phyloP scores from a whole-genome alignment of 352 stramenopile species.

The Globisporangium nodosum region DNA sequence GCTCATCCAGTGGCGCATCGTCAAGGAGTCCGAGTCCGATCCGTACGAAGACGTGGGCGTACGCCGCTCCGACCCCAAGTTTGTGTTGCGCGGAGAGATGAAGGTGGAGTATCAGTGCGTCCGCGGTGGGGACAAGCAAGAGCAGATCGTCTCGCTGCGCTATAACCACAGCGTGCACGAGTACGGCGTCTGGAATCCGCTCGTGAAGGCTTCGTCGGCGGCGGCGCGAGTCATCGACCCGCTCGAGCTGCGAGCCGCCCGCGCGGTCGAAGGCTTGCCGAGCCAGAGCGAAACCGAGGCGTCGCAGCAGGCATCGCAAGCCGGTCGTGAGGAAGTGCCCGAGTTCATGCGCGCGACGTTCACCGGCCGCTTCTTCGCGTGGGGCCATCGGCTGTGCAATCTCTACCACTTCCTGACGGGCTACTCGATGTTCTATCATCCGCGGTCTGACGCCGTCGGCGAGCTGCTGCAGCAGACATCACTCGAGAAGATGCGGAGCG shows the following conservation, averaged over 20 bases:
- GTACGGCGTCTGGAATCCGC: slow-evolving; percentile 12
- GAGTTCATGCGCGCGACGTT: slow-evolving; percentile 22
- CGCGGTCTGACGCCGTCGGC: slow-evolving; percentile 17
- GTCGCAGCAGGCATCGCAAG: neutral
- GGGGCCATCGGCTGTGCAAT: slow-evolving; percentile 57
- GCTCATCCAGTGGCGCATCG: slow-evolving; percentile 34
- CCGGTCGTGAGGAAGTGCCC: neutral
- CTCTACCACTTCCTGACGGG: slow-evolving; percentile 65
- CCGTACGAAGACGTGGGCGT: neutral
- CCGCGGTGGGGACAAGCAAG: slow-evolving; percentile 2
- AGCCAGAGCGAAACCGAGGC: slow-evolving; percentile 9
- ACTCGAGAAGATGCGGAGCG: slow-evolving; percentile 27
- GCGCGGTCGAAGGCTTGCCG: neutral
- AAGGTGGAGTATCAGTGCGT: slow-evolving; percentile 8
- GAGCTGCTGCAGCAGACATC: slow-evolving; percentile 8
- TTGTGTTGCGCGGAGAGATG: slow-evolving; percentile 13
- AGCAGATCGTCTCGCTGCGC: slow-evolving; percentile 10
- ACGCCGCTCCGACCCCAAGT: slow-evolving; percentile 5
- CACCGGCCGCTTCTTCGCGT: slow-evolving; percentile 34
- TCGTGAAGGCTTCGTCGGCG: slow-evolving; percentile 11
- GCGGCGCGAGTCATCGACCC: neutral
- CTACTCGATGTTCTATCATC: slow-evolving; percentile 56
- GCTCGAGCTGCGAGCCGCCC: neutral
- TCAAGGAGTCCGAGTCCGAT: slow-evolving; percentile 8
- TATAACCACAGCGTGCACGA: slow-evolving; percentile 9